A percentile compares a stretch with the other conserved stretches of the same genome.
These are phyloP conservation scores for Corrigiola litoralis DNA, from an alignment of 179 eudicot species.

Conservation along the genomic window DNA sequence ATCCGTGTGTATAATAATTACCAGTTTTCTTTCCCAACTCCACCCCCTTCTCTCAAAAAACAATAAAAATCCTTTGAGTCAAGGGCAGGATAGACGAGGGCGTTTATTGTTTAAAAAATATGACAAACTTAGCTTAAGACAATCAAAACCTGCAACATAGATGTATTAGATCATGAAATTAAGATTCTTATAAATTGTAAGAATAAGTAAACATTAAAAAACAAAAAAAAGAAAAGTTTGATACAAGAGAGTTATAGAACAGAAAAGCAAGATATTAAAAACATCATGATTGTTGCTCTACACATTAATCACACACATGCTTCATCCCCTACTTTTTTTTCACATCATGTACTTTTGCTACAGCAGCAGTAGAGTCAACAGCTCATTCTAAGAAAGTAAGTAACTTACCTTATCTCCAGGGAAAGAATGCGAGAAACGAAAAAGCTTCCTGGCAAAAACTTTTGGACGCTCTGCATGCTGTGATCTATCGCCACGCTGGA, in stretches of 20 bases:
- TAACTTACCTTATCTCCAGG: constrained; percentile 68
- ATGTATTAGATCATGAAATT: neutral
- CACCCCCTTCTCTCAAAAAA: too few relatives aligned
- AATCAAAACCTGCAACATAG: too few relatives aligned
- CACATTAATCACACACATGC: neutral
- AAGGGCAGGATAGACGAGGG: too few relatives aligned
- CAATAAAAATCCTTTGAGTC: too few relatives aligned
- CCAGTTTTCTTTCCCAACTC: neutral
- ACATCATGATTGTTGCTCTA: neutral
- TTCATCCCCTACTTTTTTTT: neutral
- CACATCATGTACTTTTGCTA: neutral
- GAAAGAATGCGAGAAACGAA: constrained; percentile 61
- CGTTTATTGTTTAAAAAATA: too few relatives aligned
- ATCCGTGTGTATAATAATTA: neutral
- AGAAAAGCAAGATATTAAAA: neutral
- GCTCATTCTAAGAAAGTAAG: neutral
- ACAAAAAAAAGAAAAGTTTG: neutral
- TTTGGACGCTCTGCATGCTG: constrained; percentile 35
- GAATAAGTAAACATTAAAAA: neutral
- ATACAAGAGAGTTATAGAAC: neutral
- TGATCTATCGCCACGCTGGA: constrained; percentile 24
- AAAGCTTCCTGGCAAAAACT: constrained; percentile 57
- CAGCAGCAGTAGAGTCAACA: neutral
- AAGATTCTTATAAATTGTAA: neutral
- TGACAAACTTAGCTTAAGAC: too few relatives aligned